Conservation (phyloP, 148 eudicot species). For the Rhododendron molle region DNA sequence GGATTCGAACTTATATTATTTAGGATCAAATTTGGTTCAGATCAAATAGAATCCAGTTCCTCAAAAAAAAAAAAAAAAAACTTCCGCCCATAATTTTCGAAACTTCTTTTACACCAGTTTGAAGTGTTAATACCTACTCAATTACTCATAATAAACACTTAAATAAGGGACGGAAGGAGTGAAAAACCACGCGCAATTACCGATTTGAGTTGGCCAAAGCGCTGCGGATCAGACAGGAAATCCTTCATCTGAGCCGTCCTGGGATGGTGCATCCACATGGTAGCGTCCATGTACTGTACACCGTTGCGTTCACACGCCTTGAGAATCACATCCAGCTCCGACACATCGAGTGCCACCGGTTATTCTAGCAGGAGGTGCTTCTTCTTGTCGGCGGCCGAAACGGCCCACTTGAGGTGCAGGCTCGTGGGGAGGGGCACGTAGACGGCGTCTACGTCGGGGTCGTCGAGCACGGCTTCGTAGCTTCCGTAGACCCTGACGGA, state of each 20-base stretch:
- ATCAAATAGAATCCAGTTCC: too few relatives aligned
- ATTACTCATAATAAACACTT: too few relatives aligned
- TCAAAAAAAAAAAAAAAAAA: too few relatives aligned
- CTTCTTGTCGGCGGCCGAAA: background rate
- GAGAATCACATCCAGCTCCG: background rate
- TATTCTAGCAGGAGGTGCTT: conserved; percentile 3
- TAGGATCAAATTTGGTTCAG: too few relatives aligned
- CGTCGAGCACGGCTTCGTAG: background rate
- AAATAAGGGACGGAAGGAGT: too few relatives aligned
- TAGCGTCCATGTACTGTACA: conserved; percentile 1
- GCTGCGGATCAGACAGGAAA: background rate
- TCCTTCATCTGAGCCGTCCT: background rate
- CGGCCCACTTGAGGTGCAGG: conserved; percentile 3
- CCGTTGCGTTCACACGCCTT: background rate
- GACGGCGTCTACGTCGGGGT: conserved; percentile 6
- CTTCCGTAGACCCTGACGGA: background rate
- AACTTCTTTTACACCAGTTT: too few relatives aligned
- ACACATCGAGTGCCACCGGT: background rate
- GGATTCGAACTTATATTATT: too few relatives aligned
- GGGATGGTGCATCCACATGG: conserved; percentile 8
- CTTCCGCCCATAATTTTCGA: too few relatives aligned
- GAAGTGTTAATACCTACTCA: too few relatives aligned
- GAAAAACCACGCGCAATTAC: background rate
- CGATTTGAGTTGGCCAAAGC: background rate
- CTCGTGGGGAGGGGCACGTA: conserved; percentile 6